Conservation (phyloP, 768 basidiomycete genomes). For the Asterophora lycoperdoides region DNA sequence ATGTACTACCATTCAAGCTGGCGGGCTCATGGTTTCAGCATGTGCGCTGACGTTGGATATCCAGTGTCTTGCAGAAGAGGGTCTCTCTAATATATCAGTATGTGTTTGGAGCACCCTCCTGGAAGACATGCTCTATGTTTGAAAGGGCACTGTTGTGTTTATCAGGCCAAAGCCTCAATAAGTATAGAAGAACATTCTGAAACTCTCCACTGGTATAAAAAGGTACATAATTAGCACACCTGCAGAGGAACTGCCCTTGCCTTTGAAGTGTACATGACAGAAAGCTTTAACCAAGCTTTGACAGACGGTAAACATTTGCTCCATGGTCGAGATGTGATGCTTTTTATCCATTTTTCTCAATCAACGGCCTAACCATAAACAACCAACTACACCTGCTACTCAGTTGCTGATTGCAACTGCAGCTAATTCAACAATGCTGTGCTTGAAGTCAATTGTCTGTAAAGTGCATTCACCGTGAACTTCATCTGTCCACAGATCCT, state of each 20-base stretch:
- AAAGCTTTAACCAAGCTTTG: no score
- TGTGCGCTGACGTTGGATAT: no score
- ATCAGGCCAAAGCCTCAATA: slow-evolving; percentile 41
- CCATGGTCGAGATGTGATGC: not conserved
- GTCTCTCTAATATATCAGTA: no score
- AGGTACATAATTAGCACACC: no score
- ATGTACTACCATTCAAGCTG: no score
- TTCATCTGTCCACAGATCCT: not conserved
- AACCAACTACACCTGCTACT: slow-evolving; percentile 30
- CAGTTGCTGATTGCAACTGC: slow-evolving; percentile 34
- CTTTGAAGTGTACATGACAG: no score
- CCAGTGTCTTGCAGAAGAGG: no score
- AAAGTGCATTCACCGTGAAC: slow-evolving; percentile 5
- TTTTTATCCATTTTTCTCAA: slow-evolving; percentile 14
- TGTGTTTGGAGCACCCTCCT: slow-evolving; percentile 3
- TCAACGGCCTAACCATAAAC: slow-evolving; percentile 27
- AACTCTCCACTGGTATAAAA: no score
- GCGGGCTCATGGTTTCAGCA: no score
- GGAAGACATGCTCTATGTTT: not conserved
- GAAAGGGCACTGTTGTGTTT: slow-evolving; percentile 51
- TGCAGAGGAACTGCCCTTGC: no score
- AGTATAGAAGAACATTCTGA: slow-evolving; percentile 7
- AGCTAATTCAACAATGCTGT: slow-evolving; percentile 17
- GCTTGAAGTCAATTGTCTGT: slow-evolving; percentile 8
- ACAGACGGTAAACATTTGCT: no score